These are phyloP conservation scores for Solanum paucissectum DNA, from an alignment of 257 asterid genomes.

Conservation along the genomic window DNA sequence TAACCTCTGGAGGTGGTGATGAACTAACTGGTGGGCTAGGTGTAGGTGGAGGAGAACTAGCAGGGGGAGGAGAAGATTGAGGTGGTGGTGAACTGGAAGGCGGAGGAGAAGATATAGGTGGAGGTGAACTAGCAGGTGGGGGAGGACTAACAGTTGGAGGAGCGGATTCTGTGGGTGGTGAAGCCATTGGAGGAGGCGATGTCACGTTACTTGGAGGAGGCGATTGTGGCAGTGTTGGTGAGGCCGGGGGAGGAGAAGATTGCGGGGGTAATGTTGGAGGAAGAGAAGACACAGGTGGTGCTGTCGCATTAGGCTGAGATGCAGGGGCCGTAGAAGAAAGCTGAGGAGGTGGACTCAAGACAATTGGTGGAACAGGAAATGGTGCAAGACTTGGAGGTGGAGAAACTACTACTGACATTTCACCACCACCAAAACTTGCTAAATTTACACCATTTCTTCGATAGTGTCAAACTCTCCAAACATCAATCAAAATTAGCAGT, in stretches of 20 bases:
- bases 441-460: conserved; percentile 1
- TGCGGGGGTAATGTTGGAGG: neutral
- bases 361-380: conserved; percentile 8
- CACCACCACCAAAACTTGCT: conserved; percentile 22
- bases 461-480: conserved; percentile 4
- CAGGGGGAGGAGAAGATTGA: neutral
- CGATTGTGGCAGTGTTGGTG: neutral
- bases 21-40: conserved; percentile 2
- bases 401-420: conserved; percentile 12
- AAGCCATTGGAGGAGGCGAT: conserved; percentile 13
- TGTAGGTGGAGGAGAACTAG: conserved; percentile 10
- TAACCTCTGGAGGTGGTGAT: neutral
- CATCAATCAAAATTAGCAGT: neutral
- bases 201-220: neutral
- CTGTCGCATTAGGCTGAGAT: neutral
- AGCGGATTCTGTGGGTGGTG: conserved; percentile 15
- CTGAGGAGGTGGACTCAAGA: conserved; percentile 13
- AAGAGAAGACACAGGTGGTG: neutral
- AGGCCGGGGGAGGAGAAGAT: neutral
- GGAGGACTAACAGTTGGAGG: conserved; percentile 3
- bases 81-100: conserved; percentile 7
- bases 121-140: neutral
- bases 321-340: neutral
- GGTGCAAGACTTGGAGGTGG: conserved; percentile 23
- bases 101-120: conserved; percentile 2